Evolutionary conservation across 2,329 filamentous ascomycete genomes (phyloP), one percentile per base, ranked within the genome.

Genomic region (Colletotrichum truncatum): DNA sequence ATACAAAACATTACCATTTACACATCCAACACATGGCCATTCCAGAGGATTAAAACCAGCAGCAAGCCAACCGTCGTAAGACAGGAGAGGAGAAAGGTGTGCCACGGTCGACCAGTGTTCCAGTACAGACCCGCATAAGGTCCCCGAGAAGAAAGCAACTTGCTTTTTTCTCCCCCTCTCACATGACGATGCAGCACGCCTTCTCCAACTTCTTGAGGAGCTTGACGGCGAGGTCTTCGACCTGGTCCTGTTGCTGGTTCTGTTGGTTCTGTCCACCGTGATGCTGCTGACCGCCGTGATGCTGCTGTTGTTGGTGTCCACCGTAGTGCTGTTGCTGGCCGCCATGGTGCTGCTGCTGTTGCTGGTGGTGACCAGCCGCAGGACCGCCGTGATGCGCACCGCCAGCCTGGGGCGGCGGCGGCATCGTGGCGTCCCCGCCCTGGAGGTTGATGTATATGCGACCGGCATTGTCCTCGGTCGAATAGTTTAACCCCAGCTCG

Each of bases 381-480:
- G 77, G 74, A 57, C 41, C 49, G 2, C 38, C 41, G 58, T 77
- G 72, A 28, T 75, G 59, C 21, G 76, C 74, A 18, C 76, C 75
- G 41, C 80, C 77, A 53, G 80, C 78, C 21, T 79, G 77, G 12
- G 76, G 70, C n/a, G 76, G 70, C 69, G 74, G 68, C 57, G 64
- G 75, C 75, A 18, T 84, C 81, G 85, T 78, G 34, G 86, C 89
- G 51, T 88, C 82, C 11, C 90, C 92, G 59, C 94, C 93, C 70
- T 91, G 88, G 68, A 98, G 82, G 74, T 98, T 92, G 67, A 98
- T 88, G 75, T 93, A 97, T 41, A 99, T 94, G 14, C 94, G 83
- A 1, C 96, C 96, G 8, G 91, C 91, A 71, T 99, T 98, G 51
- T 92, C 90, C 81, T 98, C 96, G 1, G 93, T 97, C 61, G 86